phyloP scores from a whole-genome alignment of 192 early-diverging fungal species.

The Linderina pennispora region DNA sequence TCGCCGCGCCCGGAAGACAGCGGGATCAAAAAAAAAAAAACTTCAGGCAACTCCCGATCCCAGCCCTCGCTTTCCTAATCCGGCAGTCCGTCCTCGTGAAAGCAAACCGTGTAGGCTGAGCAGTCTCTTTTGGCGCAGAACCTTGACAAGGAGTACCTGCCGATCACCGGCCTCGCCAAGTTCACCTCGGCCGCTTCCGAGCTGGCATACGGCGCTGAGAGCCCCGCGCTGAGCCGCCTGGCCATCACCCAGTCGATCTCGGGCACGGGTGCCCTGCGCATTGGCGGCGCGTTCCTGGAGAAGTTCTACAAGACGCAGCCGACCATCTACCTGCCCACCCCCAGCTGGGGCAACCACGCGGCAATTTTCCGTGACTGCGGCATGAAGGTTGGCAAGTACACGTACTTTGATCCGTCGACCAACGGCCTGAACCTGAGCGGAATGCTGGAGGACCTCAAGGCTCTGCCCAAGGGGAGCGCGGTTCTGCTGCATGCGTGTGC shows the following conservation, averaged over 20 bases:
- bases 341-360: constrained; percentile 97
- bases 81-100: not conserved
- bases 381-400: constrained; percentile 79
- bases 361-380: constrained; percentile 90
- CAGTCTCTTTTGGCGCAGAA: constrained; percentile 53
- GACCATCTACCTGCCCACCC: constrained; percentile 87
- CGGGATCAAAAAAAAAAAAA: too few species aligned
- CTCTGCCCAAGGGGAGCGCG: constrained; percentile 79
- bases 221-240: constrained; percentile 61
- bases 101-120: constrained; percentile 64
- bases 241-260: constrained; percentile 93
- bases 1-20: too few species aligned
- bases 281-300: constrained; percentile 84
- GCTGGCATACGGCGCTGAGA: constrained; percentile 81
- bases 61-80: not conserved
- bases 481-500: constrained; percentile 97
- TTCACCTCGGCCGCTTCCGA: constrained; percentile 79
- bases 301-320: constrained; percentile 75
- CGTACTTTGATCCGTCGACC: constrained; percentile 91
- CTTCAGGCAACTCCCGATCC: too few species aligned
- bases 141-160: constrained; percentile 95
- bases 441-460: constrained; percentile 86
- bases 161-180: constrained; percentile 82
- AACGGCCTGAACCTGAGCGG: constrained; percentile 90
- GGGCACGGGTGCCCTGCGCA: constrained; percentile 93